Evolutionary conservation across 345 rosid genomes (phyloP).

Genomic region (Arabidopsis thaliana): TAIR10.1 NC_003071.7:6187501-6188000

Average conservation of each 20-base stretch:
- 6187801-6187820: conserved; percentile 88
- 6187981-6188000: not conserved
- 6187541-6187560: conserved; percentile 62
- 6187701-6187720: conserved; percentile 43
- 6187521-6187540: conserved; percentile 64
- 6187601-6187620: conserved; percentile 42
- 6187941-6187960: not conserved
- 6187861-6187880: conserved; percentile 61
- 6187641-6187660: not conserved
- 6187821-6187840: conserved; percentile 65
- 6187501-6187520: conserved; percentile 59
- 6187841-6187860: conserved; percentile 66
- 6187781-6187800: conserved; percentile 60
- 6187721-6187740: conserved; percentile 79
- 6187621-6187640: conserved; percentile 29
- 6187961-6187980: not conserved
- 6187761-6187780: conserved; percentile 68
- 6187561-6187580: conserved; percentile 56
- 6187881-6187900: conserved; percentile 55
- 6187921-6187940: not conserved
- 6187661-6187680: conserved; percentile 62
- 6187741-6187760: conserved; percentile 97
- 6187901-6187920: not conserved
- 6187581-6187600: conserved; percentile 52
- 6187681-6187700: conserved; percentile 83